Evolutionary conservation across 1,284 basidiomycete genomes (phyloP).

Genomic region (Porogramme epimiltina): DNA sequence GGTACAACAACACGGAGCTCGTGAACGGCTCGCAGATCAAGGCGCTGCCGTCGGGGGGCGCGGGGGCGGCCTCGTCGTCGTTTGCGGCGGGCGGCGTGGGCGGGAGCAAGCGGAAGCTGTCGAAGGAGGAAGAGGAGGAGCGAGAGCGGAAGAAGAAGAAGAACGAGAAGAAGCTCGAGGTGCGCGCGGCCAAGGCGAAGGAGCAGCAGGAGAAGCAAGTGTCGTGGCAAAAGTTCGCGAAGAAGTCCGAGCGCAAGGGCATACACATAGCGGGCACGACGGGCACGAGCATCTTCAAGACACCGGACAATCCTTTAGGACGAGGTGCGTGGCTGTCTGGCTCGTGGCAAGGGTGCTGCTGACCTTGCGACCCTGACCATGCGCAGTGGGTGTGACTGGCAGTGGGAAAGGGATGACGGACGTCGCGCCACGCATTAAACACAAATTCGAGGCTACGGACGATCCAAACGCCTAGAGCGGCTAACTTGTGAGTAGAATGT

Average conservation of each 20-base stretch:
- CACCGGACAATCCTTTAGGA: conserved; percentile 91
- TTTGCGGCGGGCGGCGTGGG: conserved; percentile 26
- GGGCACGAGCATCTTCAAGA: conserved; percentile 95
- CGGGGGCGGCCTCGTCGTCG: conserved; percentile 32
- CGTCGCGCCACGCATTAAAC: conserved; percentile 72
- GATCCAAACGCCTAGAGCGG: conserved; percentile 31
- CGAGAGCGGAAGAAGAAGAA: conserved; percentile 92
- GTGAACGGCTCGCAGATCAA: conserved; percentile 78
- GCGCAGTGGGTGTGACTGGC: conserved; percentile 88
- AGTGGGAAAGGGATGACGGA: conserved; percentile 94
- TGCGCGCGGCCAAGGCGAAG: conserved; percentile 84
- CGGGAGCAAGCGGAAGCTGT: conserved; percentile 65
- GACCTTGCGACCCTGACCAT: background rate
- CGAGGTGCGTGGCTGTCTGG: conserved; percentile 57
- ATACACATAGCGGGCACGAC: conserved; percentile 85
- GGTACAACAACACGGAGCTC: conserved; percentile 94
- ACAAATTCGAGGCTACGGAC: conserved; percentile 70
- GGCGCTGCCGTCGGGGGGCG: conserved; percentile 60
- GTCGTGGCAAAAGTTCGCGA: conserved; percentile 97
- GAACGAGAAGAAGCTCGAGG: conserved; percentile 94
- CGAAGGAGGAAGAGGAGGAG: conserved; percentile 85
- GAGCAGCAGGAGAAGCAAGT: conserved; percentile 89
- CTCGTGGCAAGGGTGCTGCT: background rate
- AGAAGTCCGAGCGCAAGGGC: conserved; percentile 95
- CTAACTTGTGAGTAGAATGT: conserved; percentile 4